Percentiles rank a stretch among this genome's conserved stretches.
Conservation (phyloP, 768 basidiomycete species). For the Hericium alpestre region DNA sequence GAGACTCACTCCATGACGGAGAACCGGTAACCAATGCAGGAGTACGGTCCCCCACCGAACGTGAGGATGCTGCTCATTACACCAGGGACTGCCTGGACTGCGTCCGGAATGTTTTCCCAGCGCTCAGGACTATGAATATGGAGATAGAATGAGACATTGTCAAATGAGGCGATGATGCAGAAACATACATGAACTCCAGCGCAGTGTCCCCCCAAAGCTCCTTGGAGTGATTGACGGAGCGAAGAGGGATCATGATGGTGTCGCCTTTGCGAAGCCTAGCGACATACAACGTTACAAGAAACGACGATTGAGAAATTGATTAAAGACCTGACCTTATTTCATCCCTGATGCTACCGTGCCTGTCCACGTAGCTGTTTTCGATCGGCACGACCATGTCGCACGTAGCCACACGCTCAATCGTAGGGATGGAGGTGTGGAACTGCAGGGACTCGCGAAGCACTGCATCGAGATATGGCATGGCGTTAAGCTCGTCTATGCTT, state of each 20-base stretch:
- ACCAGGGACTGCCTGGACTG: slow-evolving; percentile 38
- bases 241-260: background rate
- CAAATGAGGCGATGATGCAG: background rate
- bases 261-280: background rate
- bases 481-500: background rate
- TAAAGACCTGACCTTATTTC: background rate
- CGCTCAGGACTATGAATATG: slow-evolving; percentile 45
- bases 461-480: background rate
- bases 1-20: slow-evolving; percentile 45
- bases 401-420: background rate
- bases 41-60: slow-evolving; percentile 54
- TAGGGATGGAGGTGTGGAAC: background rate
- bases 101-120: slow-evolving; percentile 41
- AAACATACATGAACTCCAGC: background rate
- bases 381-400: background rate
- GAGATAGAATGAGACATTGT: background rate
- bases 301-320: too few relatives aligned
- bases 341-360: background rate
- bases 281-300: background rate
- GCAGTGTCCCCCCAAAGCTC: background rate
- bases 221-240: background rate
- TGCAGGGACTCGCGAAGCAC: background rate
- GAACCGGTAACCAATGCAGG: slow-evolving; percentile 62
- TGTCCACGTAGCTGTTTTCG: background rate
- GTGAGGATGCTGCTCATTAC: slow-evolving; percentile 50